phyloP scores from a whole-genome alignment of 2,329 filamentous ascomycete species.

The Monilinia polystroma region DNA sequence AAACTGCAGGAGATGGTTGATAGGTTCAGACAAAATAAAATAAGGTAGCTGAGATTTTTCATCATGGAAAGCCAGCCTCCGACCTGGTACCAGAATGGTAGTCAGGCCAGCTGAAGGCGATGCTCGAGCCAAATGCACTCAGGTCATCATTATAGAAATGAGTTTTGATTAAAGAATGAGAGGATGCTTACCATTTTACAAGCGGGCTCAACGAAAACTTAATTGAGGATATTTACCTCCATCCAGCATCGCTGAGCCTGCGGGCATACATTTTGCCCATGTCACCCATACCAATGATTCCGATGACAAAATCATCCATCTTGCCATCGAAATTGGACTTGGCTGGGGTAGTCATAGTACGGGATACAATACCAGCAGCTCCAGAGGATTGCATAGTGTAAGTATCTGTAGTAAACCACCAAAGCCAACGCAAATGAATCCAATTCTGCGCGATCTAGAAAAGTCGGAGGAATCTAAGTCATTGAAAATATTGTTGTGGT shows the following conservation, averaged over 20 bases:
- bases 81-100: constrained; percentile 73
- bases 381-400: neutral
- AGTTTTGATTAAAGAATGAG: constrained; percentile 34
- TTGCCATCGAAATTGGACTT: constrained; percentile 23
- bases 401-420: neutral
- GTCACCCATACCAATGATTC: constrained; percentile 98
- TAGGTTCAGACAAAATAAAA: constrained; percentile 76
- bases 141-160: constrained; percentile 81
- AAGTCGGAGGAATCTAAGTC: neutral
- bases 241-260: constrained; percentile 83
- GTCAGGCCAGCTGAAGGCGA: constrained; percentile 61
- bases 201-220: constrained; percentile 40
- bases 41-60: constrained; percentile 99
- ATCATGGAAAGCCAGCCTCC: constrained; percentile 81
- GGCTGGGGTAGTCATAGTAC: constrained; percentile 18
- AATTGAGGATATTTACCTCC: constrained; percentile 69
- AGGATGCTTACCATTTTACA: constrained; percentile 35
- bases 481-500: constrained; percentile 14
- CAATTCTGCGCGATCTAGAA: neutral
- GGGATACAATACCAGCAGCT: neutral
- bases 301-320: constrained; percentile 65
- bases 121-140: constrained; percentile 99
- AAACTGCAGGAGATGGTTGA: constrained; percentile 24
- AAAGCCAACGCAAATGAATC: neutral
- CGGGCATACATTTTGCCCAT: constrained; percentile 99